A percentile compares a stretch with the other conserved stretches of the same genome.
These are phyloP conservation scores for Chlorella sp. DNA, from an alignment of 139 green algal species.

Conservation along the genomic window DNA sequence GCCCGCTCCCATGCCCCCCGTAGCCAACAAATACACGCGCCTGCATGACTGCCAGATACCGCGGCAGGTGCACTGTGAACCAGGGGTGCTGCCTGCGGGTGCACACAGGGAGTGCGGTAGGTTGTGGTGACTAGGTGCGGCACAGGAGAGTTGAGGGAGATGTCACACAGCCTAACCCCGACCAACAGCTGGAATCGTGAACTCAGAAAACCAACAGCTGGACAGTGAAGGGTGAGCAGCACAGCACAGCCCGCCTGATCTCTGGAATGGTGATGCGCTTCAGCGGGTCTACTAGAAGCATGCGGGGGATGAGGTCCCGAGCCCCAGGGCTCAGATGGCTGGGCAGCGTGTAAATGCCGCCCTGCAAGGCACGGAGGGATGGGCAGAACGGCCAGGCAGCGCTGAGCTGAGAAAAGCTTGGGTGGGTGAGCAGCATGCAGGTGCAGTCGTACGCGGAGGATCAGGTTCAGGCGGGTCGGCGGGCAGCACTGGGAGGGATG, in stretches of 20 bases:
- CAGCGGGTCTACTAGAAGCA: conserved; percentile 98
- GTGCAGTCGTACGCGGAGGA: conserved; percentile 69
- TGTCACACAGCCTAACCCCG: no score
- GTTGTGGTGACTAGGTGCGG: no score
- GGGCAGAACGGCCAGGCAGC: no score
- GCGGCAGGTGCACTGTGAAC: conserved; percentile 94
- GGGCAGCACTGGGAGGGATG: no score
- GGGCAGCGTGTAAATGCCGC: conserved; percentile 96
- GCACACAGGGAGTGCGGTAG: no score
- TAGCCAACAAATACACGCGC: not conserved
- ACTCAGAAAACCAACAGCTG: no score
- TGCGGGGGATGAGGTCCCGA: conserved; percentile 97
- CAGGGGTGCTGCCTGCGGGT: conserved; percentile 88
- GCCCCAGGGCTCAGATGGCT: conserved; percentile 93
- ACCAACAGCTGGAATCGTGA: no score
- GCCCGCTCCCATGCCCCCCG: no score
- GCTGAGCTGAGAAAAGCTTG: no score
- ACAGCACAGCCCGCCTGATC: conserved; percentile 70
- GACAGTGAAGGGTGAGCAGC: no score
- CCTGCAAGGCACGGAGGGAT: conserved; percentile 42
- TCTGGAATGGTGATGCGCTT: conserved; percentile 99
- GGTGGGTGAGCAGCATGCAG: conserved; percentile 96
- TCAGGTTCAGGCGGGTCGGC: no score
- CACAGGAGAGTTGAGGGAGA: no score
- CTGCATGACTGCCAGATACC: conserved; percentile 96